Evolutionary conservation across 2,329 filamentous ascomycete species (phyloP), one percentile per base, ranked within the genome.

Genomic region (Plectosphaerella cucumerina): DNA sequence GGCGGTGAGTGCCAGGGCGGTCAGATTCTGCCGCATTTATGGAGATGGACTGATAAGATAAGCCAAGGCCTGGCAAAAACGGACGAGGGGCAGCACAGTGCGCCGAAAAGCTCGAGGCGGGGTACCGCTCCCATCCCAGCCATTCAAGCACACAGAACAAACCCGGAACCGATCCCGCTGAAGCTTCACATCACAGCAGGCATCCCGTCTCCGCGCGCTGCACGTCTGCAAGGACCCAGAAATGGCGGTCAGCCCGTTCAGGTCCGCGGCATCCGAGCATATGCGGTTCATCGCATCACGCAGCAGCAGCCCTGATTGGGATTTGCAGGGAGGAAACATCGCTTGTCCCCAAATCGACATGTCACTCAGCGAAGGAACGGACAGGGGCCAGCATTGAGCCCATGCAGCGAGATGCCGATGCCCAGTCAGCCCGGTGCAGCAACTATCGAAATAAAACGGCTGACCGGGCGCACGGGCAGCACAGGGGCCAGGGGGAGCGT

Each of bases 11-110:
- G 39, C 26, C 26, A 51, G 52, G 50, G 63, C 63, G 63, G 63
- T 65, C 49, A 23, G 14, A 50, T 66, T 65, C 58, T 66, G 62
- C 61, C 65, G 53, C 50, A 39, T 50, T 50, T 42, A 58, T 52
- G 8, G 6, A 31, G 26, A 8, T 31, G 4, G 26, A n/a, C 26
- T 8, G 26, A 31, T 31, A 31, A 31, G 26, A 31, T 51, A 53
- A 50, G 17, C 17, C 21, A 42, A 45, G 18, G 43, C 33, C 21
- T 46, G 22, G 26, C 37, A 31, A 31, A 31, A 11, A 8, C 12
- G 26, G 26, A 31, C 26, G 26, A 31, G 26, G 26, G 26, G 26
- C 26, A 31, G 26, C 26, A 31, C 26, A 31, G 26, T 31, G 26
- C 26, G 26, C 26, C 26, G 12, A 31, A 31, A 31, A 9, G 8